Evolutionary conservation across 179 eudicot species (phyloP).

Genomic region (Camellia oleifera): DNA sequence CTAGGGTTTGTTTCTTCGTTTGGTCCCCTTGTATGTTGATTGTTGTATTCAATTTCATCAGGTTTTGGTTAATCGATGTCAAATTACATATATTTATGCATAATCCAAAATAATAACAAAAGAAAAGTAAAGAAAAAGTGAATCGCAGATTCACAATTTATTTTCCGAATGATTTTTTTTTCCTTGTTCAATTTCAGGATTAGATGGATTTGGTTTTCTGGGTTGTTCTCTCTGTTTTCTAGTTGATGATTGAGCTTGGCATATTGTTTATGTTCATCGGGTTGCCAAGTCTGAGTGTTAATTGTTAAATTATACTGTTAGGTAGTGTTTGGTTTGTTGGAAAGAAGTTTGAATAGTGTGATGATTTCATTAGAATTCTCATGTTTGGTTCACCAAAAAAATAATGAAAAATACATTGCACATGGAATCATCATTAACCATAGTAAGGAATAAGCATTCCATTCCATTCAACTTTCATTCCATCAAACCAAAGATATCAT

Average conservation of each 20-base stretch:
- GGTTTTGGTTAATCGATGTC: neutral
- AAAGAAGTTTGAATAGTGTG: no score
- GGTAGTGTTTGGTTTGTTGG: no score
- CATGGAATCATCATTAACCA: no score
- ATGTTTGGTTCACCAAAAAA: no score
- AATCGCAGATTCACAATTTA: neutral
- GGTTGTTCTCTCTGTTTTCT: neutral
- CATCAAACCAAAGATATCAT: neutral
- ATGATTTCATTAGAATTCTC: no score
- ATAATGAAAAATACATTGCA: no score
- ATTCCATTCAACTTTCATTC: no score
- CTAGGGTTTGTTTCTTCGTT: neutral
- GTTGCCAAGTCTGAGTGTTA: neutral
- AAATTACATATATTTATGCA: no score
- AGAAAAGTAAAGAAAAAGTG: neutral
- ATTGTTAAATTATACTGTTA: neutral
- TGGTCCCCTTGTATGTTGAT: neutral
- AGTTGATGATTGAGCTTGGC: neutral
- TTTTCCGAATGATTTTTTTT: neutral
- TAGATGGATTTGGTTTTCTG: neutral
- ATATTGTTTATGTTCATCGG: neutral
- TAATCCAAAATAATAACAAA: no score
- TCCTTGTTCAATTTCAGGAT: neutral
- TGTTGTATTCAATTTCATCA: neutral
- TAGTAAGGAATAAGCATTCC: no score